A percentile compares a stretch with the other conserved stretches of the same genome.
phyloP scores from a whole-genome alignment of 2,329 filamentous ascomycete species.

The Pestalotiopsis sp. region DNA sequence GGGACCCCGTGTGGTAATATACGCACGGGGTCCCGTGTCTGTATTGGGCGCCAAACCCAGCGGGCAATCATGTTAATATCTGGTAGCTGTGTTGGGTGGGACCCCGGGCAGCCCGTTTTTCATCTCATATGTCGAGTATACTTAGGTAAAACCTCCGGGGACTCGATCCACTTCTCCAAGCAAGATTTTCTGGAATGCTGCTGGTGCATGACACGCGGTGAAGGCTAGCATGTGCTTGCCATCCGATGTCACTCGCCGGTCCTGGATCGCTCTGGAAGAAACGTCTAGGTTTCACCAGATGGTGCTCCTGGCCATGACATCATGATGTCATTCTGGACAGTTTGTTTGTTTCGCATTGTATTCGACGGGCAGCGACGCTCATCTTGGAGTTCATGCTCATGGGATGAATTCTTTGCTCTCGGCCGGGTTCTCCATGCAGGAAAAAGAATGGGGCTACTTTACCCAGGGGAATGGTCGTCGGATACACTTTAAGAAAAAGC shows the following conservation, averaged over 20 bases:
- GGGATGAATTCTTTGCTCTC: neutral
- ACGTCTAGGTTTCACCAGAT: neutral
- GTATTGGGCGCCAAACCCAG: no score
- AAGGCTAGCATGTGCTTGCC: neutral
- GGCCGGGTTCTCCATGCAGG: neutral
- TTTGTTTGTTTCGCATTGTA: neutral
- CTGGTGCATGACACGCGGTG: neutral
- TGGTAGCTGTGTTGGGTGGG: neutral
- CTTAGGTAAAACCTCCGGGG: neutral
- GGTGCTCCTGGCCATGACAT: neutral
- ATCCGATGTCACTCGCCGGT: neutral
- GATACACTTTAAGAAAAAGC: neutral
- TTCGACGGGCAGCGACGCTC: neutral
- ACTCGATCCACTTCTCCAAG: neutral
- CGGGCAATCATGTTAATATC: neutral
- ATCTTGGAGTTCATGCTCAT: neutral
- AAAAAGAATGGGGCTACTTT: neutral
- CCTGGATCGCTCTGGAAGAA: neutral
- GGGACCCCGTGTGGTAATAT: no score
- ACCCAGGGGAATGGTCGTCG: neutral
- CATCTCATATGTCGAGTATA: neutral
- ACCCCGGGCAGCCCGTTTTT: conserved; percentile 5
- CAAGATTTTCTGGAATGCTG: neutral
- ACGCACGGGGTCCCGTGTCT: no score
- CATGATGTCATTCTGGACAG: neutral